Conservation (phyloP, 2,329 filamentous ascomycete genomes). For the Hypocrella siamensis region DNA sequence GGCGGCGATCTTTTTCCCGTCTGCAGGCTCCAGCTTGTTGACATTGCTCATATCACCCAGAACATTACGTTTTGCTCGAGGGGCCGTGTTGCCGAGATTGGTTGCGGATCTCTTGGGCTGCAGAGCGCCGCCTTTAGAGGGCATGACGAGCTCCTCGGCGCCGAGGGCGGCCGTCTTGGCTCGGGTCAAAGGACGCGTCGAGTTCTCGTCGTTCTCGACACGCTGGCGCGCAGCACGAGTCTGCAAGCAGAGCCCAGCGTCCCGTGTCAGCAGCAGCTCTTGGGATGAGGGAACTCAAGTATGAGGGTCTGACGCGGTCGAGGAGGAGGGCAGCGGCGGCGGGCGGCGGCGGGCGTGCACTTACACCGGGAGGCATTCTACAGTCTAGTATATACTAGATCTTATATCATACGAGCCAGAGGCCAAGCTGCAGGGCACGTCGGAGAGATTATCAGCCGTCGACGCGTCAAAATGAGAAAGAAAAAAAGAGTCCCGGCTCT, state of each 20-base stretch:
- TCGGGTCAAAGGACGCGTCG: constrained; percentile 68
- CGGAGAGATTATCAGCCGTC: constrained; percentile 5
- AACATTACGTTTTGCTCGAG: constrained; percentile 59
- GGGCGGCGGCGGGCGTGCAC: constrained; percentile 5
- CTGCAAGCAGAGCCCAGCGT: constrained; percentile 17
- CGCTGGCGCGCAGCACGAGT: constrained; percentile 58
- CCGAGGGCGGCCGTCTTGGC: constrained; percentile 72
- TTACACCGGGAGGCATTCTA: constrained; percentile 20
- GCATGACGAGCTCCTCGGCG: constrained; percentile 43
- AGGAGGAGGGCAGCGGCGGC: too few species aligned
- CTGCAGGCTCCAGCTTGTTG: constrained; percentile 55
- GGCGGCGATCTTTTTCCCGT: constrained; percentile 57
- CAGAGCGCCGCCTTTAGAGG: constrained; percentile 45
- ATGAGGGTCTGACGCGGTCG: too few species aligned
- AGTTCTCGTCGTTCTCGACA: constrained; percentile 89
- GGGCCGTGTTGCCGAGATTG: constrained; percentile 30
- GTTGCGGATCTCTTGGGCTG: constrained; percentile 53
- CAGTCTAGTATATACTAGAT: constrained; percentile 9
- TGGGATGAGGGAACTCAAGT: too few species aligned
- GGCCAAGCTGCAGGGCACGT: constrained; percentile 5
- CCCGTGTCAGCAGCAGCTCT: constrained; percentile 5
- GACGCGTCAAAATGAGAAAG: constrained; percentile 6
- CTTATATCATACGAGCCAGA: constrained; percentile 5
- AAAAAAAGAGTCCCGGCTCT: constrained; percentile 3
- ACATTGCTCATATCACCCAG: constrained; percentile 95